Conservation (phyloP, 768 basidiomycete genomes). For the Agrocybe pediades region DNA sequence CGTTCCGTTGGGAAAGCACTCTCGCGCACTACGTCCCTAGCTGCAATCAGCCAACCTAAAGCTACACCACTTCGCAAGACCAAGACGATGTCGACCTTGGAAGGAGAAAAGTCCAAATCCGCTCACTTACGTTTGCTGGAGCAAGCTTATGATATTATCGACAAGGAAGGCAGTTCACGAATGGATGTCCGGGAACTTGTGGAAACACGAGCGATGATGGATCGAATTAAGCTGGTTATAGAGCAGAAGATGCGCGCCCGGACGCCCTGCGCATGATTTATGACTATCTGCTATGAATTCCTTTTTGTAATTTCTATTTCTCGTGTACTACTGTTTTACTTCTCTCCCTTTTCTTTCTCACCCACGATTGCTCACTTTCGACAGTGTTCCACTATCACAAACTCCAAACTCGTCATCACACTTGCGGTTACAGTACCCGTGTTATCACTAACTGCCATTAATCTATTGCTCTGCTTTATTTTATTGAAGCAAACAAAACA, state of each 20-base stretch:
- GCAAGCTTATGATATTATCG: conserved; percentile 43
- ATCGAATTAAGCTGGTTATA: conserved; percentile 46
- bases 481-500: no score
- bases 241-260: conserved; percentile 49
- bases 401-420: no score
- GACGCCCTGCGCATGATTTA: no score
- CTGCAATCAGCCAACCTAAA: conserved; percentile 1
- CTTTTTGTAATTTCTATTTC: no score
- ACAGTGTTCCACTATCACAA: no score
- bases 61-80: conserved; percentile 34
- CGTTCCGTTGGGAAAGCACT: conserved; percentile 17
- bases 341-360: no score
- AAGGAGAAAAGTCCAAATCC: conserved; percentile 26
- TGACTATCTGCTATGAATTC: no score
- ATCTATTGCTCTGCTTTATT: no score
- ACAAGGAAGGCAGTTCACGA: conserved; percentile 44
- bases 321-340: no score
- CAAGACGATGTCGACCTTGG: conserved; percentile 25
- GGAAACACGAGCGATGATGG: conserved; percentile 44
- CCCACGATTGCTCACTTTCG: no score
- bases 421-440: no score
- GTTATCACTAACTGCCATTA: no score
- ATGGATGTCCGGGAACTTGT: conserved; percentile 49
- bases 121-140: conserved; percentile 45
- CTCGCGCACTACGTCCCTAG: conserved; percentile 24